These are phyloP conservation scores for Taiozyma sp. DNA, from an alignment of 1,139 yeast species.

Conservation along the genomic window DNA sequence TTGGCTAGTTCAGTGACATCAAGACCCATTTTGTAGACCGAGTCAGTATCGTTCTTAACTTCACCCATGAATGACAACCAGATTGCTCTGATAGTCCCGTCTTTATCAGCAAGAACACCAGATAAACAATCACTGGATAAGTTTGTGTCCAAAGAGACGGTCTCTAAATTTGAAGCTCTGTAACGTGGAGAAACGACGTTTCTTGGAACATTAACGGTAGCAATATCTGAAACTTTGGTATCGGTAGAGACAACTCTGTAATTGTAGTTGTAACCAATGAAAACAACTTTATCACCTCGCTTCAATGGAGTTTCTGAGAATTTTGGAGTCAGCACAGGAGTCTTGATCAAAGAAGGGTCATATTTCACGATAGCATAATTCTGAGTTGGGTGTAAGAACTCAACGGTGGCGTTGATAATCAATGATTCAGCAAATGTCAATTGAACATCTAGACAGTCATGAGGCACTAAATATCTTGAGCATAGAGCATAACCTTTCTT, in stretches of 20 bases:
- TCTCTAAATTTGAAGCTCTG: slow-evolving; percentile 80
- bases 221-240: slow-evolving; percentile 70
- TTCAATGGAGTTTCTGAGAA: slow-evolving; percentile 53
- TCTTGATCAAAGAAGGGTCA: slow-evolving; percentile 67
- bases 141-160: slow-evolving; percentile 68
- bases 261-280: slow-evolving; percentile 74
- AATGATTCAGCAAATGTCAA: slow-evolving; percentile 84
- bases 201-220: slow-evolving; percentile 70
- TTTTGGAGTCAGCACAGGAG: slow-evolving; percentile 58
- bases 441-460: slow-evolving; percentile 74
- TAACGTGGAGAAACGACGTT: slow-evolving; percentile 69
- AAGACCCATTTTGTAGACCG: slow-evolving; percentile 72
- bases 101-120: slow-evolving; percentile 73
- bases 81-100: slow-evolving; percentile 75
- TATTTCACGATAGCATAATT: slow-evolving; percentile 82
- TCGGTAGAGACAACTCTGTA: slow-evolving; percentile 69
- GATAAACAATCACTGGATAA: slow-evolving; percentile 71
- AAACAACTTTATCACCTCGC: slow-evolving; percentile 70
- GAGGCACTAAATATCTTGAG: slow-evolving; percentile 76
- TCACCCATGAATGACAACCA: slow-evolving; percentile 86
- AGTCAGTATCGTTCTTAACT: slow-evolving; percentile 48
- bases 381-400: slow-evolving; percentile 82
- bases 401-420: slow-evolving; percentile 73
- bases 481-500: slow-evolving; percentile 73
- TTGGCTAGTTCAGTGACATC: slow-evolving; percentile 59